Base-by-base conservation (phyloP, 257 asterid genomes). In the Scutellaria barbata region DNA sequence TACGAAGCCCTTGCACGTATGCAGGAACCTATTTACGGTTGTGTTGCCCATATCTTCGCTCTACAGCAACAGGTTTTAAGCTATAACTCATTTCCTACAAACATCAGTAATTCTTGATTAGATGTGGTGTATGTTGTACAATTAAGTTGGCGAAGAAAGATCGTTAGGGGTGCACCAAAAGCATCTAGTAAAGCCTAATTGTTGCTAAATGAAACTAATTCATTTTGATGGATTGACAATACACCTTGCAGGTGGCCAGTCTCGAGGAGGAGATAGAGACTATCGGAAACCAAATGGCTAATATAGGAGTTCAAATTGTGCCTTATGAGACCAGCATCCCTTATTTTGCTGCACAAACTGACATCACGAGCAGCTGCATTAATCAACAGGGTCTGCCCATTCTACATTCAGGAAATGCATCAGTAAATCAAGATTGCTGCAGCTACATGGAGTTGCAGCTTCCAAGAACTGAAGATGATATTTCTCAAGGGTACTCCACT, bases 1-100 rank as follows among this genome's bases (percentile, higher is more conserved):
- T 89, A 84, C 62, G 92, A 89, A 71, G 96, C 92, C 8, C 76
- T 85, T 8, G 90, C 96, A 2, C 82, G 96, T 57, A 77, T 87
- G 82, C 81, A 84, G n/a, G 88, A 89, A 70, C 96, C 96, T 1
- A n/a, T 84, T 11, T 87, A 87, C 58, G 90, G 95, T 47, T 87
- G 96, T 10, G 79, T 85, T 64, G 78, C 92, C 30, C 92, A 87
- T 10, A 89, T 89, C 66, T 80, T 85, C 53, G 88, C 88, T 13
- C 90, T 89, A 14, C 85, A 87, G 37, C 88, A 82, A 14, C 90
- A 87, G 92, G 96, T 89, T 74, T 40, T 61, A 12, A 6, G 30
- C 25, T 61, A 25, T 55, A 8, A 72, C 61, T 45, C 59, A 18
- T 6, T 9, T 56, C 25, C 20, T 42, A 52, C 71, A 45, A 64